Conservation (phyloP, 352 stramenopile species). For the Halophytophthora polymorphica region DNA sequence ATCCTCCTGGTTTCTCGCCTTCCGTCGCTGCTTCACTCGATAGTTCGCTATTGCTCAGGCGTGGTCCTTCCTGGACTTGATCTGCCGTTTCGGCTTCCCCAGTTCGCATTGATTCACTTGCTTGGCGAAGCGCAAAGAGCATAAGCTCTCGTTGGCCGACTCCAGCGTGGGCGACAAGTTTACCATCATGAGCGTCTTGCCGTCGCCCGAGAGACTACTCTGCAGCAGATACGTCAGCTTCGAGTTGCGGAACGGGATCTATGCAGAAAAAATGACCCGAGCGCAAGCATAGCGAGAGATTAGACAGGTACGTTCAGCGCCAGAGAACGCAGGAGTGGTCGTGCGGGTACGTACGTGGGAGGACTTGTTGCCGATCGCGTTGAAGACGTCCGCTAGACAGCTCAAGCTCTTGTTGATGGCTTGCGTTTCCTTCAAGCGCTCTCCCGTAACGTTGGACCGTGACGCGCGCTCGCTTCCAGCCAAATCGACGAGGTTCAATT, state of each 20-base stretch:
- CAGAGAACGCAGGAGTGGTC: neutral
- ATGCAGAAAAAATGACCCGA: neutral
- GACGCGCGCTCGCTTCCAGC: constrained; percentile 78
- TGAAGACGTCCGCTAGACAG: constrained; percentile 98
- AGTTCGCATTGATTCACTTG: constrained; percentile 97
- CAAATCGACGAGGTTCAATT: constrained; percentile 80
- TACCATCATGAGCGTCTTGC: constrained; percentile 99
- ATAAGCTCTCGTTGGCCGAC: constrained; percentile 95
- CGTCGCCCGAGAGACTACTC: constrained; percentile 95
- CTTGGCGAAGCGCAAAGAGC: constrained; percentile 96
- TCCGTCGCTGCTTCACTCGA: neutral
- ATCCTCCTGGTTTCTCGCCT: neutral
- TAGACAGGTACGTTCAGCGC: neutral
- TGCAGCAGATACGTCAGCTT: constrained; percentile 99
- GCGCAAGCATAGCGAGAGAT: neutral
- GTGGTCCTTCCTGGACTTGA: constrained; percentile 71
- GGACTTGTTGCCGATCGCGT: constrained; percentile 93
- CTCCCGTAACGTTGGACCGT: constrained; percentile 83
- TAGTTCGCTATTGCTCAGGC: constrained; percentile 12
- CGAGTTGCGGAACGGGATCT: constrained; percentile 97
- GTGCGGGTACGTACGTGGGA: constrained; percentile 77
- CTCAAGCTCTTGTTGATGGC: constrained; percentile 99
- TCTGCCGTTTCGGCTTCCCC: constrained; percentile 92
- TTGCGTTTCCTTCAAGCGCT: constrained; percentile 96
- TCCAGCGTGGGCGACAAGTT: constrained; percentile 96